phyloP scores from a whole-genome alignment of 208 protist species.

The Acanthamoeba triangularis region DNA sequence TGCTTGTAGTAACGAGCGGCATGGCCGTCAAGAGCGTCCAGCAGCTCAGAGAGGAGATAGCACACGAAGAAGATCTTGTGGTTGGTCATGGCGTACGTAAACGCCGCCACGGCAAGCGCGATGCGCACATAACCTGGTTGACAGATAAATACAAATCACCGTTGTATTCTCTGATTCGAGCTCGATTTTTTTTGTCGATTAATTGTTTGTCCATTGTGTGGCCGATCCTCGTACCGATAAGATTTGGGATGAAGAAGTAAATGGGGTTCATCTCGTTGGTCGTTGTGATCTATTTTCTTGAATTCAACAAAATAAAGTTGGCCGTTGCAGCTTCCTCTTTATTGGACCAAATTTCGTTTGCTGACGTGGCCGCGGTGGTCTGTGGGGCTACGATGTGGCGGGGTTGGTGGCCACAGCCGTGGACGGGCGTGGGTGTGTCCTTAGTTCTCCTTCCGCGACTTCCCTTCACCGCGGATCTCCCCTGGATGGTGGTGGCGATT shows the following conservation, averaged over 20 bases:
- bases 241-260: constrained; percentile 77
- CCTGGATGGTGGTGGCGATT: not conserved
- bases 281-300: not conserved
- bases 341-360: not conserved
- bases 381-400: not conserved
- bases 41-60: constrained; percentile 52
- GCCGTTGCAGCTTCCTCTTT: not conserved
- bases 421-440: too few relatives aligned
- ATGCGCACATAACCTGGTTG: constrained; percentile 27
- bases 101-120: constrained; percentile 37
- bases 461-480: not conserved
- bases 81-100: constrained; percentile 23
- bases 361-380: not conserved
- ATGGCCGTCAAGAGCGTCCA: constrained; percentile 73
- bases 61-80: constrained; percentile 72
- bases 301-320: not conserved
- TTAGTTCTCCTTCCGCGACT: not conserved
- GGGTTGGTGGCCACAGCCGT: not conserved
- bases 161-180: too few relatives aligned
- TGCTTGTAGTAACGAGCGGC: constrained; percentile 74
- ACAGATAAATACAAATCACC: not conserved
- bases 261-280: not conserved
- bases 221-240: too few relatives aligned
- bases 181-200: too few relatives aligned
- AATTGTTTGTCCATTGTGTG: too few relatives aligned